phyloP scores from a whole-genome alignment of 2,329 filamentous ascomycete genomes.

The Dactylellina leptospora region DNA sequence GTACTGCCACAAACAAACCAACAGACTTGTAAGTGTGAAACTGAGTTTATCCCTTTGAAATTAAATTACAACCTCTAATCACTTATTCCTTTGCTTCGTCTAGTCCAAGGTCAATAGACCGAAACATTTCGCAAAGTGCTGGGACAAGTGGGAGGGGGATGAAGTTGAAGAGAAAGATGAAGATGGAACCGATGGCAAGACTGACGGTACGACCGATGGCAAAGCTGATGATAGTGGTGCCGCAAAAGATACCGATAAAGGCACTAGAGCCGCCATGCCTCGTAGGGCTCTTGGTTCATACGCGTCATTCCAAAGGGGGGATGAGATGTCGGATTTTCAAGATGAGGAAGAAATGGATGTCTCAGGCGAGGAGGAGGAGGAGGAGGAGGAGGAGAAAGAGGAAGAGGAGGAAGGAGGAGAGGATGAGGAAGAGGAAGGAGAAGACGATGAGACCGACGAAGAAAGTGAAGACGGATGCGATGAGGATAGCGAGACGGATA shows the following conservation, averaged over 20 bases:
- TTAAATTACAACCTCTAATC: background rate
- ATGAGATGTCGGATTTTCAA: background rate
- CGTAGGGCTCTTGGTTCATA: too few species aligned
- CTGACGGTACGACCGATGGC: background rate
- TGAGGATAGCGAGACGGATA: background rate
- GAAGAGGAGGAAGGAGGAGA: background rate
- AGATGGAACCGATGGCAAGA: background rate
- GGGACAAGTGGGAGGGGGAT: conserved; percentile 7
- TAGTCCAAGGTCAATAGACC: conserved; percentile 2
- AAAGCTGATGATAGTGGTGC: background rate
- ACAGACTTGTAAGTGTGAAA: conserved; percentile 16
- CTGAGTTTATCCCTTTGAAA: too few species aligned
- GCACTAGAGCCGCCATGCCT: conserved; percentile 1
- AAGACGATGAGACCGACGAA: background rate
- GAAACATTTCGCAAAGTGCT: conserved; percentile 22
- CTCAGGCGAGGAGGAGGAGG: background rate
- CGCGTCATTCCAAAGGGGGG: too few species aligned
- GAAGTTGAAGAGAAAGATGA: background rate
- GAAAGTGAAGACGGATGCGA: background rate
- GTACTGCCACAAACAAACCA: conserved; percentile 10
- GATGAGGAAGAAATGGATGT: background rate
- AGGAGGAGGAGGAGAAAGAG: background rate
- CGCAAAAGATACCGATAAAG: background rate
- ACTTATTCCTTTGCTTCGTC: background rate
- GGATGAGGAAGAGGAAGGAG: background rate